Evolutionary conservation across 495 filamentous ascomycete genomes (phyloP).

Genomic region (Haplographium delicatum): DNA sequence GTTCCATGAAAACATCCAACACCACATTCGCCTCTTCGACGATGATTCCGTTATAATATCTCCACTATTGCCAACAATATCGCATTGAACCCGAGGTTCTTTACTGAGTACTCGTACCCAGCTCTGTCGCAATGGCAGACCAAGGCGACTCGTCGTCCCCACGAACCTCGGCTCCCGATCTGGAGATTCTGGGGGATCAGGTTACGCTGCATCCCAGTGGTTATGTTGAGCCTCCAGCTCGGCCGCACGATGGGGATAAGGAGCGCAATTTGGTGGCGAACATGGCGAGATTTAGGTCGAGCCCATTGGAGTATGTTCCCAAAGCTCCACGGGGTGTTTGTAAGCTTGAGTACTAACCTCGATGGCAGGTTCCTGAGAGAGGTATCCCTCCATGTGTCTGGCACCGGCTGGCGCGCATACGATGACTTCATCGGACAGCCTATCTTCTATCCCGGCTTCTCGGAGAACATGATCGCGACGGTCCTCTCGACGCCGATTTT

Average conservation of each 20-base stretch:
- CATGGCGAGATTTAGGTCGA: slow-evolving; percentile 69
- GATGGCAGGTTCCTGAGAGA: slow-evolving; percentile 75
- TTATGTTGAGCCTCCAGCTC: slow-evolving; percentile 47
- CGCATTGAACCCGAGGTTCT: no score
- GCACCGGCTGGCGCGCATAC: slow-evolving; percentile 90
- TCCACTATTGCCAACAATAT: neutral
- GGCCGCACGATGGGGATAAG: slow-evolving; percentile 37
- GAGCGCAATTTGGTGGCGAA: slow-evolving; percentile 74
- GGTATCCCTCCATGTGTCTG: slow-evolving; percentile 82
- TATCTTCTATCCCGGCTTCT: slow-evolving; percentile 88
- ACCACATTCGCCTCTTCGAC: neutral
- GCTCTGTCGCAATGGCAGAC: slow-evolving; percentile 13
- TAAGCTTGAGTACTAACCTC: neutral
- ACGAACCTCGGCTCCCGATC: slow-evolving; percentile 63
- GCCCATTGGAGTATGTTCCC: slow-evolving; percentile 44
- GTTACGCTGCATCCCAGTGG: slow-evolving; percentile 78
- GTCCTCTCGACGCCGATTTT: slow-evolving; percentile 74
- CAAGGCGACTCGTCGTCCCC: slow-evolving; percentile 9
- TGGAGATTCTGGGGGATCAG: slow-evolving; percentile 74
- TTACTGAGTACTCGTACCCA: no score
- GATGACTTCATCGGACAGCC: slow-evolving; percentile 85
- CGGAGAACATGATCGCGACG: slow-evolving; percentile 74
- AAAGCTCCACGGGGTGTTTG: neutral
- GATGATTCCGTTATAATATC: neutral
- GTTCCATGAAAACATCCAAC: neutral